Base-by-base conservation (phyloP, 1,284 basidiomycete species). In the Crocinoboletus sp. region DNA sequence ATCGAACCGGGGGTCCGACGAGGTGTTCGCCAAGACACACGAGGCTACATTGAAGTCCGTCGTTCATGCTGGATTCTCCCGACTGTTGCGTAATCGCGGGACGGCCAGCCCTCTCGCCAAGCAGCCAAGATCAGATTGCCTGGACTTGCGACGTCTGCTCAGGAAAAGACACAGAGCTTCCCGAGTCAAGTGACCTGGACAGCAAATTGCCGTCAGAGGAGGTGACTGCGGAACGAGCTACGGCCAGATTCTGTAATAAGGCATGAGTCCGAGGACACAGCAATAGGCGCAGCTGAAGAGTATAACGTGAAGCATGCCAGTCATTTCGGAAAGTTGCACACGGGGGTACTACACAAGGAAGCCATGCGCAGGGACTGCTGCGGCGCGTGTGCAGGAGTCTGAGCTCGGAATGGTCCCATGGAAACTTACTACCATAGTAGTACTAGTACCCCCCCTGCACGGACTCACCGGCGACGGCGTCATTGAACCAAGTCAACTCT, bases 21-120 rank as follows among this genome's bases (percentile, higher is more conserved):
- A 27, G 10, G 10, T 19, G 33, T 23, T 28, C 27, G 53, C 50
- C 48, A 46, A 57, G 48, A 41, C 16, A 9, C 17, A 33, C 19
- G 17, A 13, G 12, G n/a, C n/a, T n/a, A 12, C 6, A 29, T 30
- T n/a, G 11, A 36, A 35, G 16, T 30, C 30, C 15, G 11, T 34
- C 39, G 35, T n/a, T n/a, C n/a, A n/a, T n/a, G n/a, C 8, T 19
- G 25, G 43, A 55, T 38, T 50, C 41, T 34, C 40, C 33, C 17
- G 13, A 22, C 17, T 38, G 17, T 19, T 4, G 20, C 37, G 36
- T n/a, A 37, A 55, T 29, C 15, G 30, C 15, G n/a, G n/a, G n/a
- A 16, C 27, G 13, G 22, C 22, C 22, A 28, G 7, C 12, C 32
- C 12, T 2, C 17, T 6, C 19, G 32, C 32, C 19, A n/a, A 19